Conservation (phyloP, 768 basidiomycete genomes). For the Fomitopsis serialis region DNA sequence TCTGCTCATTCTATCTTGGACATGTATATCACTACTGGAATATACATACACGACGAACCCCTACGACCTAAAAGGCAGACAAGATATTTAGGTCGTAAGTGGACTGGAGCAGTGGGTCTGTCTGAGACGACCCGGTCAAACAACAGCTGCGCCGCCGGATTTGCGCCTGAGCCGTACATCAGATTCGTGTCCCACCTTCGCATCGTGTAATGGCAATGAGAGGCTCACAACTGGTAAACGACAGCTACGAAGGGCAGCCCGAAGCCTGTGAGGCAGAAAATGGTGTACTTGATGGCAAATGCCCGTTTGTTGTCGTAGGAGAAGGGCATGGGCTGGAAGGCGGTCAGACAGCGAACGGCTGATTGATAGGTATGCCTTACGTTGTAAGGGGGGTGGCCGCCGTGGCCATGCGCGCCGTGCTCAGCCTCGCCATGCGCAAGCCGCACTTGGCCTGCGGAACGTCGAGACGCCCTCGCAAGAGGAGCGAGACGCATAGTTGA, state of each 20-base stretch:
- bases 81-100: too few relatives aligned
- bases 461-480: background rate
- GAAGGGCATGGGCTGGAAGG: conserved; percentile 26
- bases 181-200: conserved; percentile 2
- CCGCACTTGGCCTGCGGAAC: background rate
- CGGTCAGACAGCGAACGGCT: background rate
- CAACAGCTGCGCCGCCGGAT: conserved; percentile 13
- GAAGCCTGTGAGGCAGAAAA: conserved; percentile 48
- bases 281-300: conserved; percentile 24
- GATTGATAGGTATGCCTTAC: background rate
- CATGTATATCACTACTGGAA: too few relatives aligned
- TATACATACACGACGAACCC: too few relatives aligned
- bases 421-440: background rate
- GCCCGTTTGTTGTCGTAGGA: conserved; percentile 12
- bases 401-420: background rate
- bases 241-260: conserved; percentile 60
- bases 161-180: conserved; percentile 15
- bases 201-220: background rate
- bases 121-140: conserved; percentile 4
- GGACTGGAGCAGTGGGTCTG: too few relatives aligned
- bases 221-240: conserved; percentile 55
- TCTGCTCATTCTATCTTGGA: background rate
- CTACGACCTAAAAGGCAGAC: too few relatives aligned
- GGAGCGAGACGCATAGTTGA: background rate
- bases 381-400: background rate